phyloP scores from a whole-genome alignment of 768 basidiomycete species.

The Cystobasidium onofrii region DNA sequence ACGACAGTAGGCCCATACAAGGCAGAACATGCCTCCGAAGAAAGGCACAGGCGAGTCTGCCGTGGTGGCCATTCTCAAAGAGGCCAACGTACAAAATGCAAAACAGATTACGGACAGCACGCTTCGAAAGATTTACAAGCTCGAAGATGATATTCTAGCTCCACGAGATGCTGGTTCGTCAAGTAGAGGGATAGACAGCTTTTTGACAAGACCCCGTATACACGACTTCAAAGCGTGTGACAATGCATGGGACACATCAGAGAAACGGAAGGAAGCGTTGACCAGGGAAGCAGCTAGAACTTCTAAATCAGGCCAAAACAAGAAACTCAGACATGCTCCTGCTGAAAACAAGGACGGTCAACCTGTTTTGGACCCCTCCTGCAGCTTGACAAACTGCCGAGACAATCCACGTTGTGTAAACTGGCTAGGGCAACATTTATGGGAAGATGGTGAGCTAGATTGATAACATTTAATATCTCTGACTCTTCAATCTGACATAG shows the following conservation, averaged over 20 bases:
- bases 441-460: conserved; percentile 51
- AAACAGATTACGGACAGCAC: not conserved
- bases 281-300: not conserved
- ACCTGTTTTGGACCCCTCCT: not conserved
- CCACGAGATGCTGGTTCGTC: not conserved
- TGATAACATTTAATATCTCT: not conserved
- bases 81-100: not conserved
- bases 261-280: not conserved
- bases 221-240: conserved; percentile 6
- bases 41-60: not conserved
- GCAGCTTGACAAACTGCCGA: conserved; percentile 51
- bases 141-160: not conserved
- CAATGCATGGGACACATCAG: not conserved
- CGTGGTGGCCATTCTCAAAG: not conserved
- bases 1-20: not conserved
- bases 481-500: not conserved
- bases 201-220: not conserved
- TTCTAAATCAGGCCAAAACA: not conserved
- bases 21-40: not conserved
- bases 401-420: conserved; percentile 78
- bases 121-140: conserved; percentile 7
- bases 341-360: not conserved
- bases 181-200: not conserved
- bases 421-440: conserved; percentile 71
- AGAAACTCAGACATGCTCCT: not conserved